Conservation (phyloP, 768 basidiomycete genomes). For the Antrodiella citrinella region DNA sequence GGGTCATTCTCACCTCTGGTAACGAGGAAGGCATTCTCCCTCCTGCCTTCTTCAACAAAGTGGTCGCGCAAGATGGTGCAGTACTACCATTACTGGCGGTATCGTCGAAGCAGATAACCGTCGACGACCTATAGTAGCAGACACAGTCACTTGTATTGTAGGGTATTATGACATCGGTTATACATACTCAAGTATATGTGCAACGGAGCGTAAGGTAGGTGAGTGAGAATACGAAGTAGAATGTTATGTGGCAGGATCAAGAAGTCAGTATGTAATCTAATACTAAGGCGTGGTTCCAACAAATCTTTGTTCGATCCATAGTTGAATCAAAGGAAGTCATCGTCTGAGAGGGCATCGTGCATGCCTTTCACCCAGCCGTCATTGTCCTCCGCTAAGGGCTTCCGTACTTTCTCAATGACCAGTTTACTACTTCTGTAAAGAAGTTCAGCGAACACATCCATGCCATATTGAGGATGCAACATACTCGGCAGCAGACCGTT, state of each 20-base stretch:
- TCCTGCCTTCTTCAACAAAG: slow-evolving; percentile 60
- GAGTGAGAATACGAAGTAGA: neutral
- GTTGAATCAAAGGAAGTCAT: neutral
- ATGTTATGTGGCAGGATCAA: neutral
- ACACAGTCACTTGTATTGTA: no score
- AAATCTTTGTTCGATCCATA: neutral
- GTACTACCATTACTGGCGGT: no score
- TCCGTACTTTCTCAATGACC: neutral
- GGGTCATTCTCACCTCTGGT: slow-evolving; percentile 83
- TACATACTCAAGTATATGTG: neutral
- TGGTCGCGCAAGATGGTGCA: slow-evolving; percentile 47
- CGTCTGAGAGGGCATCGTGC: neutral
- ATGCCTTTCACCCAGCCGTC: neutral
- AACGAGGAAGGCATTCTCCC: slow-evolving; percentile 52
- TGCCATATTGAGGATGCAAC: neutral
- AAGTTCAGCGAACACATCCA: neutral
- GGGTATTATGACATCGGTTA: neutral
- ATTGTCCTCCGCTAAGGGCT: neutral
- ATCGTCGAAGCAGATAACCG: no score
- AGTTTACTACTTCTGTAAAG: neutral
- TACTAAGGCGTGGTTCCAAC: neutral
- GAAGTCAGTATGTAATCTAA: neutral
- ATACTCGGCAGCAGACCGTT: neutral
- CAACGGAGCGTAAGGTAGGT: neutral
- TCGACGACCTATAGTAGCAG: no score